phyloP scores from a whole-genome alignment of 2,329 filamentous ascomycete species.

The Intubia oerlemansii region DNA sequence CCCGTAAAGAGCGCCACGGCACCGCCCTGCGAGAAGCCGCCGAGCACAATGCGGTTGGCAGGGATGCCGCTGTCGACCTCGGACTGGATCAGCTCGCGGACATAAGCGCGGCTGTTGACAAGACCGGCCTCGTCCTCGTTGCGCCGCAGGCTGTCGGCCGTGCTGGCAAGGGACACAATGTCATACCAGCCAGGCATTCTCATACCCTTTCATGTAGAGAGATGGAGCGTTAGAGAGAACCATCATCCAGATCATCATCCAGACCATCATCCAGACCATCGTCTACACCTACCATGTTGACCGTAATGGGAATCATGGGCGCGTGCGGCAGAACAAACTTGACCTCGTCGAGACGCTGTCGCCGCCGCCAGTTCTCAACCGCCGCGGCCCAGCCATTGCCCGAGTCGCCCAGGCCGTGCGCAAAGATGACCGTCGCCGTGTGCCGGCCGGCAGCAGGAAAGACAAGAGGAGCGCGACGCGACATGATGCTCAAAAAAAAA shows the following conservation, averaged over 20 bases:
- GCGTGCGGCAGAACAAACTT: conserved; percentile 91
- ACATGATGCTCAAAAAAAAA: too few relatives aligned
- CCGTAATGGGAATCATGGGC: conserved; percentile 65
- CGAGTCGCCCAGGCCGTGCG: conserved; percentile 77
- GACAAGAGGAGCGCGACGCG: conserved; percentile 29
- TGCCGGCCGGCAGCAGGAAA: conserved; percentile 57
- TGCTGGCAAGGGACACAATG: conserved; percentile 29
- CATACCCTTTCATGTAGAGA: conserved; percentile 26
- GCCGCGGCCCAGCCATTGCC: conserved; percentile 61
- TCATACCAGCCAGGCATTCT: conserved; percentile 80
- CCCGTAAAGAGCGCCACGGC: conserved; percentile 71
- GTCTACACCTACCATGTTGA: conserved; percentile 31
- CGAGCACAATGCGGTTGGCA: conserved; percentile 64
- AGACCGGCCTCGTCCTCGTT: conserved; percentile 47
- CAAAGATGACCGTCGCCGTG: conserved; percentile 86
- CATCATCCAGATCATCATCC: not conserved
- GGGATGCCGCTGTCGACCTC: conserved; percentile 69
- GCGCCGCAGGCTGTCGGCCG: conserved; percentile 10
- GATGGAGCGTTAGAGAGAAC: too few relatives aligned
- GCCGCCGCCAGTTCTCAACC: conserved; percentile 69
- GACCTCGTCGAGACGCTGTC: conserved; percentile 66
- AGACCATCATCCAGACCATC: too few relatives aligned
- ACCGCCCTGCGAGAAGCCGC: conserved; percentile 71
- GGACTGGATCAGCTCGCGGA: conserved; percentile 57
- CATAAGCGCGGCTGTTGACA: conserved; percentile 47